Evolutionary conservation across 192 early-diverging fungal genomes (phyloP).

Genomic region (Haplosporangium gracile): DNA sequence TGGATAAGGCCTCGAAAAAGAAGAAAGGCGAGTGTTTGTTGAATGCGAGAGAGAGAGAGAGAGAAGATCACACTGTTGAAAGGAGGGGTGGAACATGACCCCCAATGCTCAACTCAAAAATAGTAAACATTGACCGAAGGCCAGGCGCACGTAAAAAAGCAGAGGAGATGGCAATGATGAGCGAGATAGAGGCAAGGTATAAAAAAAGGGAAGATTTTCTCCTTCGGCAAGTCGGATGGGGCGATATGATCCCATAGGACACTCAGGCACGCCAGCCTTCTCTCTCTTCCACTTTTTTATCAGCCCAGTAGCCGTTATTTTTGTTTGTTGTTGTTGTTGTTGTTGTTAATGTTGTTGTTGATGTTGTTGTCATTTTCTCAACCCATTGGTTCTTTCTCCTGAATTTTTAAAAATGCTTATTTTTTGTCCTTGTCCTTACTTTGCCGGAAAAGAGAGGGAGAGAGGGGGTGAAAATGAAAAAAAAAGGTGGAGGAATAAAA

Average conservation of each 20-base stretch:
- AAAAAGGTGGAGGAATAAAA: background rate
- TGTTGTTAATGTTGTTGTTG: conserved; percentile 1
- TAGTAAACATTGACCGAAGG: background rate
- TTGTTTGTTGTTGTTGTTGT: background rate
- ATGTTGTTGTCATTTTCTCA: conserved; percentile 1
- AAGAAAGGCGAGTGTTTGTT: background rate
- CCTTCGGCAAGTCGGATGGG: background rate
- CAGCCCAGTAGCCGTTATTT: background rate
- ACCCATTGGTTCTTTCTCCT: conserved; percentile 14
- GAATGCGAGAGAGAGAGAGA: background rate
- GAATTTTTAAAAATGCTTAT: conserved; percentile 23
- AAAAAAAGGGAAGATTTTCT: background rate
- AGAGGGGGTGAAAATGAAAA: background rate
- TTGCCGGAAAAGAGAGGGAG: background rate
- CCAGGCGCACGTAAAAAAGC: too few species aligned
- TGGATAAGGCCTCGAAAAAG: background rate
- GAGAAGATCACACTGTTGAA: background rate
- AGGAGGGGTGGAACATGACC: background rate
- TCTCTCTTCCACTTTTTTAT: background rate
- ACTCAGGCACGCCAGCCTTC: background rate
- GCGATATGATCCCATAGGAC: conserved; percentile 7
- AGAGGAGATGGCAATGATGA: background rate
- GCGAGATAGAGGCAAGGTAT: too few species aligned
- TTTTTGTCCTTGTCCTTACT: background rate
- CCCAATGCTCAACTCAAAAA: background rate